Conservation (phyloP, 495 filamentous ascomycete genomes). For the Annulohypoxylon moriforme region DNA sequence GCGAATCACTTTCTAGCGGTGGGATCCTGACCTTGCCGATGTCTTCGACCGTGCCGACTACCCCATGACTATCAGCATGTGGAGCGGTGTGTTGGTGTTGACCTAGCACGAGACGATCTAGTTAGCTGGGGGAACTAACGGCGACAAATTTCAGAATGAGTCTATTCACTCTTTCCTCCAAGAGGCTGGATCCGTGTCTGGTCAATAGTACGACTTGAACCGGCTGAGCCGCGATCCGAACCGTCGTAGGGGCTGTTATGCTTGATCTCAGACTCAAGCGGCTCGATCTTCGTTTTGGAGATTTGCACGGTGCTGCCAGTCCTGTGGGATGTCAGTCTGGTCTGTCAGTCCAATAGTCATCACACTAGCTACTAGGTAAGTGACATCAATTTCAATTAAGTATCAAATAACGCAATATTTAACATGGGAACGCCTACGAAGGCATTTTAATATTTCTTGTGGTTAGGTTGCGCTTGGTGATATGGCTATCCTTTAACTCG, state of each 20-base stretch:
- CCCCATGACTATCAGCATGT: slow-evolving; percentile 30
- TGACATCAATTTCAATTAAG: too few relatives aligned
- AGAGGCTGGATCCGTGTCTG: slow-evolving; percentile 4
- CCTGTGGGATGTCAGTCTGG: background rate
- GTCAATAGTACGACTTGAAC: too few relatives aligned
- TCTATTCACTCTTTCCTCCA: slow-evolving; percentile 21
- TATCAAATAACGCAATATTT: background rate
- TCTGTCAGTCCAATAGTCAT: too few relatives aligned
- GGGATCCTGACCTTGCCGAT: slow-evolving; percentile 16
- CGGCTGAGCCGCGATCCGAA: too few relatives aligned
- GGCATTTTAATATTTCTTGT: slow-evolving; percentile 7
- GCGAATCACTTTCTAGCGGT: background rate
- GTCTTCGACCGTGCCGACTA: slow-evolving; percentile 21
- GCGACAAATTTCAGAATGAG: background rate
- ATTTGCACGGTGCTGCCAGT: slow-evolving; percentile 19
- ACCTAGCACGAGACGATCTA: background rate
- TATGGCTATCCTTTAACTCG: too few relatives aligned
- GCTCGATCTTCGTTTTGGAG: slow-evolving; percentile 25
- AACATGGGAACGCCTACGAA: slow-evolving; percentile 13
- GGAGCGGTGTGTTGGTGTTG: slow-evolving; percentile 30
- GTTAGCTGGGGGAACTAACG: background rate
- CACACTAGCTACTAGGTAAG: too few relatives aligned
- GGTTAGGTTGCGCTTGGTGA: too few relatives aligned
- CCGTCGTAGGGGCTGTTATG: too few relatives aligned
- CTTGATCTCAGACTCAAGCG: too few relatives aligned